Evolutionary conservation across 768 basidiomycete species (phyloP), one percentile per base, ranked within the genome.

Genomic region (Kwoniella europaea): DNA sequence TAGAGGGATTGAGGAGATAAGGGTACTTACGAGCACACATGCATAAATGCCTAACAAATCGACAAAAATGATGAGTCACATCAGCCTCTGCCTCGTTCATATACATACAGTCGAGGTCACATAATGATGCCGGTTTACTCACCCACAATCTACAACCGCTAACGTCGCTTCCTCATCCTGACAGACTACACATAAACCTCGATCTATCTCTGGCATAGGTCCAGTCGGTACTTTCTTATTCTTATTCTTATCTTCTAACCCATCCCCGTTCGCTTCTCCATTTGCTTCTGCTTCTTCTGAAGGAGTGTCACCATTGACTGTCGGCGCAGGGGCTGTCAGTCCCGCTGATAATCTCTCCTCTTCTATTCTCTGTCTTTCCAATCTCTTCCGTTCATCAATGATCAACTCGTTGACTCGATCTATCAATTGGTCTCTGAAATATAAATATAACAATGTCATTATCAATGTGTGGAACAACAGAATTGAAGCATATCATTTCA

Each of bases 111-210:
- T n/a, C n/a, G n/a, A n/a, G n/a, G n/a, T n/a, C n/a, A n/a, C n/a
- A n/a, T n/a, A n/a, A n/a, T n/a, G n/a, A n/a, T n/a, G n/a, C n/a
- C n/a, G n/a, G n/a, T n/a, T n/a, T n/a, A 88, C 90, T 55, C 81
- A 92, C 91, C 94, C 94, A 88, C 94, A 97, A 83, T 97, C 94
- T 13, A 96, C 91, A 65, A 94, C 89, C 2, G 93, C 94, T 68
- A 97, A 92, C 74, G 91, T 94, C 0, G 94, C 94, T 73, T 96
- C 94, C 69, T 94, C 92, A 72, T 97, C 94, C 79, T 95, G 94
- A 79, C 94, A 97, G 10, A 97, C 88, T 0, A 96, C 92, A 81
- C 94, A 97, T 4, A 94, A 83, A 1, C 94, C 93, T 10, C 88
- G 87, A 16, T 84, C 83, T 3, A 80, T 66, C 41, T 79, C 77